phyloP scores from a whole-genome alignment of 2,329 filamentous ascomycete genomes.

The Microascus cirrosus region DNA sequence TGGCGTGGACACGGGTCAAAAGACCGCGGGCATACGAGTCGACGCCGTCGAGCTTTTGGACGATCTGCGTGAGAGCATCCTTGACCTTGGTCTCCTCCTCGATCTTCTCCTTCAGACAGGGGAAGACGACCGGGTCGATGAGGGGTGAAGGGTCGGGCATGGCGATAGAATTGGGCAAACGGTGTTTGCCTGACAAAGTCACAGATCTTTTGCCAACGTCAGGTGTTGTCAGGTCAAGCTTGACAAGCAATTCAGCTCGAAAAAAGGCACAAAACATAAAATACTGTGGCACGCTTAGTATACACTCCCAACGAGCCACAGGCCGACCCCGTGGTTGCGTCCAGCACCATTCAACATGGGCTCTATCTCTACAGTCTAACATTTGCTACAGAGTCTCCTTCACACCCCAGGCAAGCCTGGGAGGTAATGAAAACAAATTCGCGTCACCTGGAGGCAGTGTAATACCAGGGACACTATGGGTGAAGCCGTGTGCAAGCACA shows the following conservation, averaged over 20 bases:
- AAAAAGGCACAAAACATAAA: too few species aligned
- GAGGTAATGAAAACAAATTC: constrained; percentile 28
- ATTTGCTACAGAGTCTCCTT: constrained; percentile 18
- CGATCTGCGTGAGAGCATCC: constrained; percentile 73
- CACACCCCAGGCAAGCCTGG: constrained; percentile 23
- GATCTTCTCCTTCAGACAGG: constrained; percentile 76
- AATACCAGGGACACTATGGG: constrained; percentile 41
- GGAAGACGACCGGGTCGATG: constrained; percentile 73
- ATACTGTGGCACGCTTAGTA: background rate
- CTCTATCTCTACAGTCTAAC: background rate
- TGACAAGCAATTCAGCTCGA: background rate
- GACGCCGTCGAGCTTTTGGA: constrained; percentile 74
- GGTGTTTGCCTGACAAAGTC: background rate
- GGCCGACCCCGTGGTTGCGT: too few species aligned
- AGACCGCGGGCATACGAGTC: constrained; percentile 71
- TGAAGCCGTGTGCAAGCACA: constrained; percentile 60
- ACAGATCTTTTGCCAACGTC: background rate
- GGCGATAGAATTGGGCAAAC: constrained; percentile 14
- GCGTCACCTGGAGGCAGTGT: constrained; percentile 33
- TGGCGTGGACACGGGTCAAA: constrained; percentile 83
- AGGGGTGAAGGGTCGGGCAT: constrained; percentile 18
- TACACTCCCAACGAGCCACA: too few species aligned
- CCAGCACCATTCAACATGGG: too few species aligned
- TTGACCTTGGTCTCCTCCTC: constrained; percentile 76
- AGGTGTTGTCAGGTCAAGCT: background rate